A percentile compares a stretch with the other conserved stretches of the same genome.
Evolutionary conservation across 2,329 filamentous ascomycete genomes (phyloP).

Genomic region (Colletotrichum tamarilloi): DNA sequence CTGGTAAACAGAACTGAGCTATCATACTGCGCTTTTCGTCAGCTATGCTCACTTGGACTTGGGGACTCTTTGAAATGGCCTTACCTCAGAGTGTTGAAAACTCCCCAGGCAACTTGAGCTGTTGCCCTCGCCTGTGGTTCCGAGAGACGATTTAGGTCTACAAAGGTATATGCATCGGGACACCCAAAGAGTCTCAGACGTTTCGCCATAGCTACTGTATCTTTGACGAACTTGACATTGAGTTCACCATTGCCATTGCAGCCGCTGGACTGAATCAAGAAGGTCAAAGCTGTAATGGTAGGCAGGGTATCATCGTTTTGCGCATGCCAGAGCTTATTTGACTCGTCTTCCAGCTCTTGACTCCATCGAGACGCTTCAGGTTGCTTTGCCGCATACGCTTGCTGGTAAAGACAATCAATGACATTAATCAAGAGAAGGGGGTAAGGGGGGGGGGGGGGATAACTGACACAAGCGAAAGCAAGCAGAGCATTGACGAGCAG

Average conservation of each 20-base stretch:
- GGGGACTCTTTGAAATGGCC: slow-evolving; percentile 20
- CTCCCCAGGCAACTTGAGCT: slow-evolving; percentile 42
- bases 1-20: slow-evolving; percentile 26
- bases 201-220: slow-evolving; percentile 26
- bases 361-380: slow-evolving; percentile 29
- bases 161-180: slow-evolving; percentile 14
- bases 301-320: slow-evolving; percentile 26
- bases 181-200: slow-evolving; percentile 29
- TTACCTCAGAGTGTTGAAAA: slow-evolving; percentile 53
- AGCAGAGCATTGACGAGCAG: slow-evolving; percentile 50
- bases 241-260: slow-evolving; percentile 32
- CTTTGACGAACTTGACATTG: slow-evolving; percentile 25
- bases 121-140: slow-evolving; percentile 16
- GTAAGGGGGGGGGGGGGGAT: not conserved
- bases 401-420: slow-evolving; percentile 2
- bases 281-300: slow-evolving; percentile 17
- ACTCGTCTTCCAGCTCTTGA: slow-evolving; percentile 25
- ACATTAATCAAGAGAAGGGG: not conserved
- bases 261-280: slow-evolving; percentile 25
- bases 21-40: slow-evolving; percentile 12
- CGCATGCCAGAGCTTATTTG: slow-evolving; percentile 25
- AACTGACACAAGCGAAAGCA: slow-evolving; percentile 48
- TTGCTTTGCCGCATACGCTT: slow-evolving; percentile 23
- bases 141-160: slow-evolving; percentile 11
- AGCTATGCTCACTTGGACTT: not conserved